These are phyloP conservation scores for Baorangia bicolor DNA, from an alignment of 768 basidiomycete species.

Conservation along the genomic window DNA sequence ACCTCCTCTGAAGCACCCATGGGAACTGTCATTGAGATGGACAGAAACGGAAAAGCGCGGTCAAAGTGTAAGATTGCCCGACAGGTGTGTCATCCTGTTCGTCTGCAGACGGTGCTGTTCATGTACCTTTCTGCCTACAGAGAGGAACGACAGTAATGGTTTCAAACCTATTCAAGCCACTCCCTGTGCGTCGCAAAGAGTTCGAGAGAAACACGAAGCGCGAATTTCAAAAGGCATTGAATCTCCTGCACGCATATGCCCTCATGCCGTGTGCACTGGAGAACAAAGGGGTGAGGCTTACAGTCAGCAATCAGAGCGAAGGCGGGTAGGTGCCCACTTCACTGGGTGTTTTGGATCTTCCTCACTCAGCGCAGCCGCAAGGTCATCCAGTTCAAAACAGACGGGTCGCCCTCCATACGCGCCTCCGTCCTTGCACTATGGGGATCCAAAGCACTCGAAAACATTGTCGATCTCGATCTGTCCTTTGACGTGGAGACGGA, in stretches of 20 bases:
- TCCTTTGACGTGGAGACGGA: slow-evolving; percentile 69
- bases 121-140: slow-evolving; percentile 37
- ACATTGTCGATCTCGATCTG: slow-evolving; percentile 71
- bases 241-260: slow-evolving; percentile 83
- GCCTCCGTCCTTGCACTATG: slow-evolving; percentile 74
- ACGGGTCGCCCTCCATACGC: slow-evolving; percentile 60
- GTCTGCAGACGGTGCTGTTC: not conserved
- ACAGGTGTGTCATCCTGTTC: slow-evolving; percentile 49
- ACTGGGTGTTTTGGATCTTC: not conserved
- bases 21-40: slow-evolving; percentile 77
- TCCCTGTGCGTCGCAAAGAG: slow-evolving; percentile 92
- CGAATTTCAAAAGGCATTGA: slow-evolving; percentile 85
- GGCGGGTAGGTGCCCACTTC: slow-evolving; percentile 56
- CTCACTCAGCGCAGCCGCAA: slow-evolving; percentile 46
- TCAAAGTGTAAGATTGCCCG: slow-evolving; percentile 67
- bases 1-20: slow-evolving; percentile 70
- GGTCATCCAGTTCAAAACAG: slow-evolving; percentile 68
- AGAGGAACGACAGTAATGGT: slow-evolving; percentile 83
- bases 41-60: slow-evolving; percentile 58
- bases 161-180: slow-evolving; percentile 67
- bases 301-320: slow-evolving; percentile 65
- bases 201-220: slow-evolving; percentile 85
- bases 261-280: slow-evolving; percentile 70
- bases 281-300: slow-evolving; percentile 64
- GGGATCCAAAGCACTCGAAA: slow-evolving; percentile 79